Conservation (phyloP, 208 protist genomes). For the Trichomonas tenax region DNA sequence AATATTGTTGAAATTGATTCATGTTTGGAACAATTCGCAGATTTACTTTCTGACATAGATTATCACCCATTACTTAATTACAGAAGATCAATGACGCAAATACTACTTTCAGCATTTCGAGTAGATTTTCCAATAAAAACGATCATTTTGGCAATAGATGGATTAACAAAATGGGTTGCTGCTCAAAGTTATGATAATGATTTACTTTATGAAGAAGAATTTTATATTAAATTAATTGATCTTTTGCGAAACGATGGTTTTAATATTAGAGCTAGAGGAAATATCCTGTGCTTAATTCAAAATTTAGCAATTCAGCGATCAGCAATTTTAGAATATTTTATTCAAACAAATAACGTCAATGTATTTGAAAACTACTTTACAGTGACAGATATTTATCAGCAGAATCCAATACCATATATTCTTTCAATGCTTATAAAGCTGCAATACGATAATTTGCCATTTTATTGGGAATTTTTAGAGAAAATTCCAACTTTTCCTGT, state of each 20-base stretch:
- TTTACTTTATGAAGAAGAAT: background rate
- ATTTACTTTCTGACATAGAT: too few relatives aligned
- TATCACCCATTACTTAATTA: background rate
- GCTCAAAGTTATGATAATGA: background rate
- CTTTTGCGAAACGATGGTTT: background rate
- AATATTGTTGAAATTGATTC: too few relatives aligned
- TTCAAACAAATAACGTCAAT: background rate
- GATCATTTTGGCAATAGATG: background rate
- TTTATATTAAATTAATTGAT: background rate
- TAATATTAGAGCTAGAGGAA: background rate
- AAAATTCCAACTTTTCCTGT: background rate
- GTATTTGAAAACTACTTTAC: background rate
- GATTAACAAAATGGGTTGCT: background rate
- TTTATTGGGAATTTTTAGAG: background rate
- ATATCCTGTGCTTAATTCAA: background rate
- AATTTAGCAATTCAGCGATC: background rate
- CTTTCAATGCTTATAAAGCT: background rate
- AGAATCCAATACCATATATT: background rate
- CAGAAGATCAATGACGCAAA: too few relatives aligned
- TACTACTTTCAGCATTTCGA: background rate
- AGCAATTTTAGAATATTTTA: background rate
- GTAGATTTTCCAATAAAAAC: background rate
- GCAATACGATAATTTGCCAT: background rate
- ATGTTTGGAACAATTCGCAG: too few relatives aligned
- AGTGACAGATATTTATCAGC: background rate